phyloP scores from a whole-genome alignment of 768 basidiomycete species.

The Plicaturopsis crispa region DNA sequence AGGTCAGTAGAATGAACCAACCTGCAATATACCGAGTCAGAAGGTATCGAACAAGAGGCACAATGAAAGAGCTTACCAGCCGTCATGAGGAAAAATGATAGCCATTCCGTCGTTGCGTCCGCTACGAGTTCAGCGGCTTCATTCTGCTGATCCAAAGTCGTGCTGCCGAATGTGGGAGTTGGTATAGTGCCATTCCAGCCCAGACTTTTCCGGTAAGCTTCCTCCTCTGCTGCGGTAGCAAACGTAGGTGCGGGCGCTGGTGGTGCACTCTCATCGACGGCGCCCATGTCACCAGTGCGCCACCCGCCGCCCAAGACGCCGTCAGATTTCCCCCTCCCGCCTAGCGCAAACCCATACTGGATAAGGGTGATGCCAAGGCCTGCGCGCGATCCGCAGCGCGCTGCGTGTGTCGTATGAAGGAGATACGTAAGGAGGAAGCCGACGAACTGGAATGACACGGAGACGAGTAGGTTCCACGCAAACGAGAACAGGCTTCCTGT shows the following conservation, averaged over 20 bases:
- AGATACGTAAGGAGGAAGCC: constrained; percentile 92
- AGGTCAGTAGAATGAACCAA: constrained; percentile 86
- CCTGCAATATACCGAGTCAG: constrained; percentile 27
- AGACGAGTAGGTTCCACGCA: constrained; percentile 89
- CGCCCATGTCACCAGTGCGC: constrained; percentile 19
- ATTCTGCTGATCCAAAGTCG: constrained; percentile 22
- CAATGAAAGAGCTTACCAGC: constrained; percentile 39
- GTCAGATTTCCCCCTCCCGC: constrained; percentile 29
- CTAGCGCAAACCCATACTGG: constrained; percentile 85
- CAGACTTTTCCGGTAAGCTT: constrained; percentile 30
- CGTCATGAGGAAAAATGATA: constrained; percentile 93
- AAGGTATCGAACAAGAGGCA: constrained; percentile 8
- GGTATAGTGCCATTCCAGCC: constrained; percentile 15
- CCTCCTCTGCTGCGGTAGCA: constrained; percentile 35
- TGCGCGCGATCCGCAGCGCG: constrained; percentile 86
- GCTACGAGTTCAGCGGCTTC: constrained; percentile 33
- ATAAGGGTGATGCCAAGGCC: constrained; percentile 95
- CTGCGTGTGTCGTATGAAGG: constrained; percentile 88
- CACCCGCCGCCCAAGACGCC: constrained; percentile 24
- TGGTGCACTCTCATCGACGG: no score
- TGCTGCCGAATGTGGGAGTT: constrained; percentile 15
- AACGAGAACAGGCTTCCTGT: constrained; percentile 80
- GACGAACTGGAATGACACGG: constrained; percentile 95
- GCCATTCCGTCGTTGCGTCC: constrained; percentile 85
- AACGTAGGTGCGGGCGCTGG: constrained; percentile 37